phyloP scores from a whole-genome alignment of 2,329 filamentous ascomycete genomes.

The Tolypocladium nubicola region DNA sequence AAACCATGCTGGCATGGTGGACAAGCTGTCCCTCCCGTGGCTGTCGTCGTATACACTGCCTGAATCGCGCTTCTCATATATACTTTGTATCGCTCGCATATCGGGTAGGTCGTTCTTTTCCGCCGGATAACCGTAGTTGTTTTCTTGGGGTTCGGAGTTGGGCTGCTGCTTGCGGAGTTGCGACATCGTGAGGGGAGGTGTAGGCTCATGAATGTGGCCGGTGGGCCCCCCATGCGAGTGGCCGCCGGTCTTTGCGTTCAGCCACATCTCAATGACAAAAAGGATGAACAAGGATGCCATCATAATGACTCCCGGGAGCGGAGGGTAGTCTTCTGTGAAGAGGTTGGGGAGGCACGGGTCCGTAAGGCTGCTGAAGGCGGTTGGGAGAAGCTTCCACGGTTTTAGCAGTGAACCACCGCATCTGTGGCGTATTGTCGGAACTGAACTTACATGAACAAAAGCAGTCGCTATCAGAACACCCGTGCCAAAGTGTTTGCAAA shows the following conservation, averaged over 20 bases:
- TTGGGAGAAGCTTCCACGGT: slow-evolving; percentile 38
- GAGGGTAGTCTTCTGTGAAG: slow-evolving; percentile 48
- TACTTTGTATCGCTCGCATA: not conserved
- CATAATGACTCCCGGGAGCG: slow-evolving; percentile 55
- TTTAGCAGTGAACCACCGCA: not conserved
- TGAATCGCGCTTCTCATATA: not conserved
- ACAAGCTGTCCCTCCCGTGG: slow-evolving; percentile 10
- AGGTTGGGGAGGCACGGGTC: slow-evolving; percentile 48
- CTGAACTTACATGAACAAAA: slow-evolving; percentile 53
- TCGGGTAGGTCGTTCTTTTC: not conserved
- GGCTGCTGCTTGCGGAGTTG: too few relatives aligned
- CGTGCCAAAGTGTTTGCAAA: slow-evolving; percentile 58
- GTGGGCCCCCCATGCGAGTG: slow-evolving; percentile 48
- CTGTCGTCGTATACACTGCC: slow-evolving; percentile 24
- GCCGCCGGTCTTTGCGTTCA: slow-evolving; percentile 47
- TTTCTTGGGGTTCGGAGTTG: not conserved
- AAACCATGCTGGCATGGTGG: slow-evolving; percentile 49
- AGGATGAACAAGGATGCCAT: slow-evolving; percentile 50
- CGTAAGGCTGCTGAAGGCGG: slow-evolving; percentile 42
- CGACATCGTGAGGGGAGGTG: not conserved
- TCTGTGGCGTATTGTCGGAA: fast-evolving
- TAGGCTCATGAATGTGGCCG: slow-evolving; percentile 15
- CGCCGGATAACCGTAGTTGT: not conserved
- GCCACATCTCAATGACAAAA: slow-evolving; percentile 52
- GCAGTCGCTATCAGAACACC: slow-evolving; percentile 64